These are phyloP conservation scores for Melastoma malabathricum DNA, from an alignment of 345 rosid species.

Conservation along the genomic window DNA sequence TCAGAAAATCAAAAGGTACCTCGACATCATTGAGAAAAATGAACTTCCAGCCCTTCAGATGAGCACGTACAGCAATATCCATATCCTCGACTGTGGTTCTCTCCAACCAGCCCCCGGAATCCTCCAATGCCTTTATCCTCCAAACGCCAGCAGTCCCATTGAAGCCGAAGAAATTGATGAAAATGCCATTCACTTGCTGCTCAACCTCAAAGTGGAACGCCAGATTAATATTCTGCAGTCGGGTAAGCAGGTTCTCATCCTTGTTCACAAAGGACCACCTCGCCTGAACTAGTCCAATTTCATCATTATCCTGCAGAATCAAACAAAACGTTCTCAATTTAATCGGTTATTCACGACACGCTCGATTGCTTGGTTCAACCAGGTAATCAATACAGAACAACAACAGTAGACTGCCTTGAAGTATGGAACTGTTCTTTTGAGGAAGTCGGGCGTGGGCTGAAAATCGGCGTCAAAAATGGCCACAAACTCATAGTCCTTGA, in stretches of 20 bases:
- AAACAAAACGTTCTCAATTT: not conserved
- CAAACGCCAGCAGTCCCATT: constrained; percentile 68
- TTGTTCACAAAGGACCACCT: constrained; percentile 60
- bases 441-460: constrained; percentile 78
- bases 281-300: constrained; percentile 38
- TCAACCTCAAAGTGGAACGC: constrained; percentile 65
- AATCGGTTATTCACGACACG: not conserved
- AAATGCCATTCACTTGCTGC: constrained; percentile 59
- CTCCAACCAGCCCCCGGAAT: constrained; percentile 45
- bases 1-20: not conserved
- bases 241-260: constrained; percentile 47
- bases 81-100: constrained; percentile 49
- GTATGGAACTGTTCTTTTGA: constrained; percentile 72
- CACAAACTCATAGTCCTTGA: constrained; percentile 79
- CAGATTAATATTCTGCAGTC: constrained; percentile 53
- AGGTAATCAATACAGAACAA: not conserved
- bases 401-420: constrained; percentile 39
- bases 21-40: constrained; percentile 40
- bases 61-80: constrained; percentile 52
- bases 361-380: not conserved
- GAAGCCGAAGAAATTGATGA: constrained; percentile 58
- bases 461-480: constrained; percentile 96
- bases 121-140: constrained; percentile 45
- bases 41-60: constrained; percentile 41
- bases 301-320: constrained; percentile 26